Evolutionary conservation across 2,329 filamentous ascomycete genomes (phyloP).

Genomic region (Acarospora socialis): DNA sequence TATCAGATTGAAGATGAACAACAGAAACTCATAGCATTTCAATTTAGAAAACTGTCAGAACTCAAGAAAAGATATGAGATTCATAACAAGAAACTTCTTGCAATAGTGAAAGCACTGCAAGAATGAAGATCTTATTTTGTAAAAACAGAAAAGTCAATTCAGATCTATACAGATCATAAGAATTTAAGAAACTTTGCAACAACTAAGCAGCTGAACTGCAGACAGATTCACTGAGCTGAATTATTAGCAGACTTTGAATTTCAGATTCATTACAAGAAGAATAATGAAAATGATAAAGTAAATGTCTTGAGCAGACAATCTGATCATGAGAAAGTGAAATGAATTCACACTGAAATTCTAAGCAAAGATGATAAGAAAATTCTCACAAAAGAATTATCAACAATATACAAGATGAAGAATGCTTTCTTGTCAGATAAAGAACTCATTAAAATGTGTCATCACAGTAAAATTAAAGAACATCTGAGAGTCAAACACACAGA

Average conservation of each 20-base stretch:
- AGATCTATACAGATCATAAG: conserved; percentile 19
- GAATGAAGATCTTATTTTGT: conserved; percentile 17
- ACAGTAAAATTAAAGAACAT: no score
- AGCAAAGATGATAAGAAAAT: no score
- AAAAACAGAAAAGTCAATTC: conserved; percentile 7
- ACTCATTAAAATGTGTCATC: no score
- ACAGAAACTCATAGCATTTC: no score
- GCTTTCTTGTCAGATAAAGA: no score
- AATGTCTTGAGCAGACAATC: not conserved
- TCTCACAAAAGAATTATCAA: no score
- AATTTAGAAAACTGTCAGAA: no score
- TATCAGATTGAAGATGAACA: no score
- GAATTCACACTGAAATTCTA: no score
- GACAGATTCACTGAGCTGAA: conserved; percentile 18
- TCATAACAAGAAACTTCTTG: conserved; percentile 15
- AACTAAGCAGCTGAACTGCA: conserved; percentile 18
- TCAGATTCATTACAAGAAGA: conserved; percentile 16
- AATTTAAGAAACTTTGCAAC: conserved; percentile 20
- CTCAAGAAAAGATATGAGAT: no score
- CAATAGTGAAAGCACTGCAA: conserved; percentile 15
- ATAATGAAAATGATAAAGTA: conserved; percentile 8
- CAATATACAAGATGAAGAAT: no score
- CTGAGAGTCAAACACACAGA: no score
- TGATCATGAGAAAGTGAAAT: not conserved
- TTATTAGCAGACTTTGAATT: conserved; percentile 17